These are phyloP conservation scores for Yamagishiella unicocca DNA, from an alignment of 139 green algal genomes.

Conservation along the genomic window DNA sequence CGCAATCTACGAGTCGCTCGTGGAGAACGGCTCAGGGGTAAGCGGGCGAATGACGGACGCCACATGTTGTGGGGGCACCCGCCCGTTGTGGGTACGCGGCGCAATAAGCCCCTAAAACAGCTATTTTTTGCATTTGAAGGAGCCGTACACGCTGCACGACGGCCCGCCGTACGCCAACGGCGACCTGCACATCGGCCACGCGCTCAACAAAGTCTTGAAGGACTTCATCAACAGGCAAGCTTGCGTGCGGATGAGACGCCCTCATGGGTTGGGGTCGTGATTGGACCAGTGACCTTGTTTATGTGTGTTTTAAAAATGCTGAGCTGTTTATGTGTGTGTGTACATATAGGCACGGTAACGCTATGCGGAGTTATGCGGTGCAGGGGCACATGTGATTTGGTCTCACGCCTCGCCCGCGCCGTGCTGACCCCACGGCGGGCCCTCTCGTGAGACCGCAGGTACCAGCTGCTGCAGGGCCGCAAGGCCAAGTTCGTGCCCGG, in stretches of 20 bases:
- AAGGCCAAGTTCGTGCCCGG: conserved; percentile 91
- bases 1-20: conserved; percentile 81
- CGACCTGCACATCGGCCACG: conserved; percentile 98
- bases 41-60: neutral
- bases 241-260: no score
- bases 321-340: neutral
- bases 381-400: no score
- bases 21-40: conserved; percentile 67
- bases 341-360: neutral
- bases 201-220: conserved; percentile 99
- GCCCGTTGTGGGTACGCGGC: neutral
- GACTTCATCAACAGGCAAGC: conserved; percentile 91
- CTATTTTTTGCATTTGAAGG: conserved; percentile 53
- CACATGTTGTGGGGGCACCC: neutral
- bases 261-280: no score
- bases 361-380: no score
- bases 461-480: conserved; percentile 80
- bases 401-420: no score
- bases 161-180: conserved; percentile 99
- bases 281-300: no score
- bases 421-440: no score
- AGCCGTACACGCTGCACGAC: conserved; percentile 96
- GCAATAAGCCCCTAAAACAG: neutral
- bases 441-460: conserved; percentile 42
- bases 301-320: no score